Percentiles rank a stretch among this genome's conserved stretches.
phyloP scores from a whole-genome alignment of 2,329 filamentous ascomycete species.

The Teratosphaeria zuluensis region DNA sequence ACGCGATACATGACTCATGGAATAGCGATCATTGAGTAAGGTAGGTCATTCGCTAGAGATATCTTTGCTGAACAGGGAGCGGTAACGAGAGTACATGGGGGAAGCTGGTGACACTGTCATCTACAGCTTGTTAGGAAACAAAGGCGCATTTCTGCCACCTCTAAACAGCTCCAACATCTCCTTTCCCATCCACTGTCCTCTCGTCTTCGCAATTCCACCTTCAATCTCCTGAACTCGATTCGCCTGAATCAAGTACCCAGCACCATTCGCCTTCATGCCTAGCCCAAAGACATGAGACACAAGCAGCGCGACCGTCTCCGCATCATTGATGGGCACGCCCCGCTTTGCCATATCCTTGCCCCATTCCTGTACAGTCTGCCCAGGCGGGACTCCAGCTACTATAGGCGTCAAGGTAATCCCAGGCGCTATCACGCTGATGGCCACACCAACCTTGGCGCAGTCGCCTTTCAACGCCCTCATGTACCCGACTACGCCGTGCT shows the following conservation, averaged over 20 bases:
- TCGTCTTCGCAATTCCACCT: conserved; percentile 35
- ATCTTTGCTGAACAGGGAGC: no score
- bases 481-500: conserved; percentile 42
- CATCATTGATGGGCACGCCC: conserved; percentile 40
- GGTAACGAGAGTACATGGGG: no score
- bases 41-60: no score
- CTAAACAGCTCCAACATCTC: conserved; percentile 42
- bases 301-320: conserved; percentile 34
- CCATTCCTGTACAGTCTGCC: conserved; percentile 30
- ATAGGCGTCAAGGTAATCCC: conserved; percentile 41
- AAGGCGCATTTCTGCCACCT: conserved; percentile 30
- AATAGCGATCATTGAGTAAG: no score
- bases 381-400: conserved; percentile 25
- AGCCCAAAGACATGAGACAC: conserved; percentile 38
- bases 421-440: conserved; percentile 39
- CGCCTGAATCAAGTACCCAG: conserved; percentile 38
- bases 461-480: conserved; percentile 42
- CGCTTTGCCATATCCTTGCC: conserved; percentile 33
- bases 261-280: conserved; percentile 35
- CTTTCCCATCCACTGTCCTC: conserved; percentile 40
- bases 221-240: conserved; percentile 33
- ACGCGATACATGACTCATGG: no score
- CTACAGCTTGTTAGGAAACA: conserved; percentile 24
- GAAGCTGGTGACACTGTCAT: no score
- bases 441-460: conserved; percentile 35